Percentiles rank a stretch among this genome's conserved stretches.
These are phyloP conservation scores for Pseudogymnoascus sp. DNA, from an alignment of 2,329 filamentous ascomycete species.

Conservation along the genomic window DNA sequence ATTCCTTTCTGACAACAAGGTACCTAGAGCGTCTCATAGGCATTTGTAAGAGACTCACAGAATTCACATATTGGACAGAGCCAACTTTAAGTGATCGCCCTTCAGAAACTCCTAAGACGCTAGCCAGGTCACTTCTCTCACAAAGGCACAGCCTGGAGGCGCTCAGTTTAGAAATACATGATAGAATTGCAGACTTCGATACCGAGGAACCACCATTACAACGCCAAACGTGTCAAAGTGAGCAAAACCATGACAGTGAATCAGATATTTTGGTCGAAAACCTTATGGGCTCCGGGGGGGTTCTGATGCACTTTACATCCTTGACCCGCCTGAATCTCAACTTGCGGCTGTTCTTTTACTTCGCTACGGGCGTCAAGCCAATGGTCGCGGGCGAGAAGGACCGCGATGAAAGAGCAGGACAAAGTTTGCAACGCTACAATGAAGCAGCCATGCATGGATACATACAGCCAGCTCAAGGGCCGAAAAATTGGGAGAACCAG, in stretches of 20 bases:
- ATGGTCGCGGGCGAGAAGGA: not conserved
- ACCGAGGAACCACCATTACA: not conserved
- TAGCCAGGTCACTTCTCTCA: not conserved
- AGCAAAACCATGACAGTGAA: not conserved
- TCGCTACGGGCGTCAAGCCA: not conserved
- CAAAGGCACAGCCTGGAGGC: not conserved
- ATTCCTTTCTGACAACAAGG: not conserved
- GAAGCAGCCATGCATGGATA: not conserved
- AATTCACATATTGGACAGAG: not conserved
- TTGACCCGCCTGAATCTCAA: not conserved
- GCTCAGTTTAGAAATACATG: not conserved
- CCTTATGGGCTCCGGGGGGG: not conserved
- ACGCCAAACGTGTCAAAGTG: not conserved
- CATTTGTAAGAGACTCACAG: not conserved
- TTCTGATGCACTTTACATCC: not conserved
- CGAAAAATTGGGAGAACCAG: not conserved
- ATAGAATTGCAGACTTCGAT: not conserved
- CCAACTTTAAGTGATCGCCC: not conserved
- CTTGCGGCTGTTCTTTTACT: not conserved
- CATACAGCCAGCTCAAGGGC: not conserved
- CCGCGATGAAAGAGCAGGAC: not conserved
- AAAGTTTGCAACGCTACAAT: not conserved
- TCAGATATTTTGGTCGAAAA: not conserved
- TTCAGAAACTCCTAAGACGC: not conserved
- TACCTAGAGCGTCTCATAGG: not conserved